Conservation (phyloP, 78 protist genomes). For the Dictyostelium brefeldianum region DNA sequence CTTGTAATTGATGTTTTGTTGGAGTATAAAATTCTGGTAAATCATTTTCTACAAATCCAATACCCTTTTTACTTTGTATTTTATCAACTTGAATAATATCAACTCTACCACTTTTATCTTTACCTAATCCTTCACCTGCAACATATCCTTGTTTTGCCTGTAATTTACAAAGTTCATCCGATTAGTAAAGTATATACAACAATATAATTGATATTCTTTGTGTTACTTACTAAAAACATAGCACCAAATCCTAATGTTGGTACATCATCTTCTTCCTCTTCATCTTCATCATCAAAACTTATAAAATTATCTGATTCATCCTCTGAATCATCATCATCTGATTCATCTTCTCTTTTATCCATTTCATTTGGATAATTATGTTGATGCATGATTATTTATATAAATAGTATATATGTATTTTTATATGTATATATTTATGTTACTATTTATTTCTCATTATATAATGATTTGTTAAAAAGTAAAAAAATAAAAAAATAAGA, state of each 20-base stretch:
- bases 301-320: not conserved
- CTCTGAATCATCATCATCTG: not conserved
- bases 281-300: not conserved
- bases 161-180: too few relatives aligned
- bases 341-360: too few relatives aligned
- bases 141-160: slow-evolving; percentile 23
- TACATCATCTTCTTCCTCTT: not conserved
- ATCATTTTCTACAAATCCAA: slow-evolving; percentile 17
- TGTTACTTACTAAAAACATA: not conserved
- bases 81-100: not conserved
- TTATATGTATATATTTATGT: too few relatives aligned
- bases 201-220: too few relatives aligned
- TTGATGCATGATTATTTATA: too few relatives aligned
- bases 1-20: slow-evolving; percentile 19
- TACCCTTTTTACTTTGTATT: not conserved
- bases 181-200: too few relatives aligned
- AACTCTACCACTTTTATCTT: slow-evolving; percentile 18
- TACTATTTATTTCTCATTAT: too few relatives aligned
- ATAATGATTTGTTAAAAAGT: too few relatives aligned
- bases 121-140: slow-evolving; percentile 48
- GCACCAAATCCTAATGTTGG: slow-evolving; percentile 1
- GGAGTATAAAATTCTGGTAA: slow-evolving; percentile 18
- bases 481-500: too few relatives aligned
- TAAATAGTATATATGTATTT: too few relatives aligned
- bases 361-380: too few relatives aligned